phyloP scores from a whole-genome alignment of 2,329 filamentous ascomycete species.

The Aspergillus glaucus region DNA sequence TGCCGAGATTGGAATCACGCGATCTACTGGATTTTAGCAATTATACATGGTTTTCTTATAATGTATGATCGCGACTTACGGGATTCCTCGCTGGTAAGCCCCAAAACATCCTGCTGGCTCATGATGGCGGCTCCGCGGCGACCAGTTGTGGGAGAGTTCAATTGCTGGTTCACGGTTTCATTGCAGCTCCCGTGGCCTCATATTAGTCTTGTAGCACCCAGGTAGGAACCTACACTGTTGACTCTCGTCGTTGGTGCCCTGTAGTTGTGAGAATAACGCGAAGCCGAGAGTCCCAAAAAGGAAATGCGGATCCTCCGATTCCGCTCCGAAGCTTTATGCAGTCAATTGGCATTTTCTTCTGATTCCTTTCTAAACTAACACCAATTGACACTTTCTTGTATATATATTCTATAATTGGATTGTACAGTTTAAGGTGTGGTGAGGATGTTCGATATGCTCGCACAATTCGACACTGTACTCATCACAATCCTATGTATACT shows the following conservation, averaged over 20 bases:
- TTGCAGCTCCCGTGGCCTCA: no score
- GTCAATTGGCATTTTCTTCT: no score
- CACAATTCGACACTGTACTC: background rate
- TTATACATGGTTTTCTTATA: background rate
- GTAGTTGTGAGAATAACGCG: background rate
- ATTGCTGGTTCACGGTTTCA: background rate
- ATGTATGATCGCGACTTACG: background rate
- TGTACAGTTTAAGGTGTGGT: no score
- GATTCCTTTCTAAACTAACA: no score
- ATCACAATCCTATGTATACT: slow-evolving; percentile 5
- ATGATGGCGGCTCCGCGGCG: slow-evolving; percentile 6
- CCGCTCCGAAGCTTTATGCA: background rate
- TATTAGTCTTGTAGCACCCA: no score
- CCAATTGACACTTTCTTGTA: no score
- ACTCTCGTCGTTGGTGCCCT: background rate
- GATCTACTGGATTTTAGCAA: slow-evolving; percentile 13
- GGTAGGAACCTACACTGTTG: background rate
- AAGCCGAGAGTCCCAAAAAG: no score
- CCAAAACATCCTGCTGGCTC: slow-evolving; percentile 24
- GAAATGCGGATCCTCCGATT: background rate
- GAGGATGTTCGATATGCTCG: no score
- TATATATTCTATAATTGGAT: no score
- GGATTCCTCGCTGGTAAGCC: slow-evolving; percentile 22
- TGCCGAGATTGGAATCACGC: slow-evolving; percentile 29
- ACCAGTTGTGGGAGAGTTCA: background rate